Base-by-base conservation (phyloP, 345 rosid genomes). In the Cardamine resedifolia region DNA sequence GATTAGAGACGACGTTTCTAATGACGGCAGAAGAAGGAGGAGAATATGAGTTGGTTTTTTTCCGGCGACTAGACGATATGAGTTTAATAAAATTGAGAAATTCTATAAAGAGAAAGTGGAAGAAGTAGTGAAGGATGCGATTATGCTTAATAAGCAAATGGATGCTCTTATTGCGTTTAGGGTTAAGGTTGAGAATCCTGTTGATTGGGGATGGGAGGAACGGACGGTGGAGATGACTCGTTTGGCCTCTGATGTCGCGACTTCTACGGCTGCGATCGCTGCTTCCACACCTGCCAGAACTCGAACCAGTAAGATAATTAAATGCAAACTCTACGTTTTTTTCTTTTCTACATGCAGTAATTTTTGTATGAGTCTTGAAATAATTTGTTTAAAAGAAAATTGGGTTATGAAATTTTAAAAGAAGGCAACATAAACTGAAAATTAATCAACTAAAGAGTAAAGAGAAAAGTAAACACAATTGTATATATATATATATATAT, bases 51-150 rank as follows among this genome's bases (percentile, higher is more conserved):
- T 55, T 85, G 18, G 84, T 82, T 10, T 85, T 71, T 64, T 88
- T 88, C 44, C 71, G 88, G 36, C 78, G 91, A 75, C 86, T 88
- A 0, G 91, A 88, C 14, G 88, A 83, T n/a, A n/a, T 20, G 88
- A 86, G 81, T 82, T 88, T 68, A 86, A 85, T 24, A 85, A 77
- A 58, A 85, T 88, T 43, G 81, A 81, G 5, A 83, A 75, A 49
- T 88, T 88, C 62, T 84, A 77, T 30, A 82, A 34, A 70, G 60
- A 33, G 1, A 88, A 86, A 74, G 87, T 76, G 57, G 82, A 80
- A 9, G 91, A 86, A 64, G 91, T 85, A 26, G 3, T 84, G 81
- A 74, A 82, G 8, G 90, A 86, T 48, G 95, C 95, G 0, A 64
- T 39, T 3, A 31, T 75, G 60, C 70, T 86, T 74, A 85, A 57